These are phyloP conservation scores for Aspergillus versicolor DNA, from an alignment of 2,329 filamentous ascomycete species.

Conservation along the genomic window DNA sequence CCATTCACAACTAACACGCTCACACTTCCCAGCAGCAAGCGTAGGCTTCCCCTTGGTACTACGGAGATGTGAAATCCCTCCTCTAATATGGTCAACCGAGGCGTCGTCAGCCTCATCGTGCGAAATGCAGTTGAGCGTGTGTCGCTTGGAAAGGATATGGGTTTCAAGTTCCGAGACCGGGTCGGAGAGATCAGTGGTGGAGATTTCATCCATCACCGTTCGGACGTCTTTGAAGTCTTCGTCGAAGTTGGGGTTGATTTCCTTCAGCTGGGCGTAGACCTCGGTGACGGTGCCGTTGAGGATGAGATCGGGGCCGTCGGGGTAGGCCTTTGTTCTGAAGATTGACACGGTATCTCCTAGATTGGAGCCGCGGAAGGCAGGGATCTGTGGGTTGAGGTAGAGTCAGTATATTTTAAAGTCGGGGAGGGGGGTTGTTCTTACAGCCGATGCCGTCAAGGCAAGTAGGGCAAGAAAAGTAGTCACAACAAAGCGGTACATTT, in stretches of 20 bases:
- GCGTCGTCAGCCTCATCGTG: neutral
- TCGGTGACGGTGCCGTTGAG: neutral
- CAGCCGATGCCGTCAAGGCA: neutral
- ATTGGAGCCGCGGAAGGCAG: neutral
- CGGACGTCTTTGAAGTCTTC: neutral
- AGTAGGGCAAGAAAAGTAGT: neutral
- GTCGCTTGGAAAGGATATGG: neutral
- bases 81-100: neutral
- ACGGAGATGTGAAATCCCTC: neutral
- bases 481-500: neutral
- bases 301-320: neutral
- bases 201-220: too few species aligned
- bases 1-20: neutral
- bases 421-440: neutral
- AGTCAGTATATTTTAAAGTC: neutral
- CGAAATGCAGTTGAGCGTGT: neutral
- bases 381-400: neutral
- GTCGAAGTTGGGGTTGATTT: neutral
- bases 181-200: too few species aligned
- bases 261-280: neutral
- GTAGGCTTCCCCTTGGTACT: neutral
- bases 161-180: neutral
- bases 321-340: neutral
- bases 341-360: neutral
- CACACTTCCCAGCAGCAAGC: neutral